Evolutionary conservation across 176 grass and related monocot genomes (phyloP), one percentile per base, ranked within the genome.

Genomic region (Cymbopogon citratus): DNA sequence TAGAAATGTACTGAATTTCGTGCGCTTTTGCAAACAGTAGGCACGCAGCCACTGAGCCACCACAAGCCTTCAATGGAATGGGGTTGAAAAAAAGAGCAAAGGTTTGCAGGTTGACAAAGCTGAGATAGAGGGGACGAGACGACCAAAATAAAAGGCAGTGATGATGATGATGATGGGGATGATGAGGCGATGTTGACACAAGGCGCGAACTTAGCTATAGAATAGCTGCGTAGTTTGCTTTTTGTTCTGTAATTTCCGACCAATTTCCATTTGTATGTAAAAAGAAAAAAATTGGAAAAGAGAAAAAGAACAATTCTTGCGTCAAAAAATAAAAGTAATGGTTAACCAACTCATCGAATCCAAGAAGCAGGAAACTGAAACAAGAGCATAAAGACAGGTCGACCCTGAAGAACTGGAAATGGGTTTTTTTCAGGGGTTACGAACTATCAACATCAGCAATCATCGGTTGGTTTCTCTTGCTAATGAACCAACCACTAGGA

Each of bases 161-260:
- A 71, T 29, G 71, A 7, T 24, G 34, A 39, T 40, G 38, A 40
- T 40, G 38, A 40, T 40, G 72, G 3, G 7, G 70, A 52, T 35
- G 34, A 14, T 49, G 46, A 49, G 54, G 35, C 13, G 83, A 81
- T 48, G 40, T 14, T 66, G 82, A 35, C 64, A 80, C 80, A 73
- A 80, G 66, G 60, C 79, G 46, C 69, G 36, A 63, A 6, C 86
- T 66, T 66, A 80, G 57, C 13, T 73, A 48, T 67, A 49, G 43
- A 28, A 28, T 73, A 73, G 43, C 29, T 34, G 27, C 28, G 12
- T 65, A 45, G 25, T 75, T 89, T 82, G 81, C 86, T 78, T 84
- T 90, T 84, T 90, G 54, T 75, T 82, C 79, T 82, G 84, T 87
- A 91, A 78, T 89, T 77, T 79, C 77, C 75, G 8, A 40, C 49